Evolutionary conservation across 306 rosid species (phyloP), one percentile per base, ranked within the genome.

Genomic region (Castanopsis chinensis): DNA sequence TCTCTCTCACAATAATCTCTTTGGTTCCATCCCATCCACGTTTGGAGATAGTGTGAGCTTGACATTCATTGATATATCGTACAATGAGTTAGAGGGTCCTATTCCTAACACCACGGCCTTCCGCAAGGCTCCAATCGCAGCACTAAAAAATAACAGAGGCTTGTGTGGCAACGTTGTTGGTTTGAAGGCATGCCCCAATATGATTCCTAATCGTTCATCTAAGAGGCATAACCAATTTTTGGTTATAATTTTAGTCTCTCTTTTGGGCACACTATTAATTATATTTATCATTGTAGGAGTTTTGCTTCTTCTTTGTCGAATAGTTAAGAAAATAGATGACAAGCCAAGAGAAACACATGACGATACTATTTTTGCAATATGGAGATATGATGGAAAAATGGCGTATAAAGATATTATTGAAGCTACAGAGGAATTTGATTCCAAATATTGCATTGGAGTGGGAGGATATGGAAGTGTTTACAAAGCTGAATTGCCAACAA

Each of bases 1-100:
- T 70, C 83, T 89, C n/a, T 87, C 91, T 14, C 82, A 77, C 33
- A 89, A 89, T 41, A 56, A 69, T 12, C 81, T 78, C 5, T 55
- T 15, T 9, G 60, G 81, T 3, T 69, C 23, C 41, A 69, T 78
- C 18, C 81, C 81, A 27, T 5, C 30, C 6, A 41, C 67, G 9
- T 78, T 78, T 30, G 69, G 37, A 17, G 12, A 27, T 9, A 69
- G 70, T 57, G 21, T 12, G 3, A 51, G 75, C 43, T 41, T 78
- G 75, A 21, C n/a, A 1, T 28, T 1, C 13, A 58, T 78, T n/a
- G 76, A 78, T 59, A 28, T 78, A 3, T 78, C 76, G 21, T 41
- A 56, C 58, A 78, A 78, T 71, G 51, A 78, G 33, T 58, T 78
- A 32, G 60, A 70, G 13, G 45, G 70, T 17, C 70, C 70, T 4